Conservation (phyloP, 1,284 basidiomycete genomes). For the Clitocybe nebularis region DNA sequence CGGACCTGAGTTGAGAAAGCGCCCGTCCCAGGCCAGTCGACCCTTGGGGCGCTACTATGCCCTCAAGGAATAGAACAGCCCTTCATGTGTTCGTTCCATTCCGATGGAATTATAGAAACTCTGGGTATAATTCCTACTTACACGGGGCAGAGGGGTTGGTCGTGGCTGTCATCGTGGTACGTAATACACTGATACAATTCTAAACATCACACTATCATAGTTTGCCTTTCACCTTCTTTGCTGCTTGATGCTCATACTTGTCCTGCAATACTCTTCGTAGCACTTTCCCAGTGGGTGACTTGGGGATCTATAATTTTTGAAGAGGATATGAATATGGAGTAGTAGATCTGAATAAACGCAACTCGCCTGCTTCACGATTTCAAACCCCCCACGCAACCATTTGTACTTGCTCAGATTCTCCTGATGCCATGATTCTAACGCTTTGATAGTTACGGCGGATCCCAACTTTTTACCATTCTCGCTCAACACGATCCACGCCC, state of each 20-base stretch:
- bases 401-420: conserved; percentile 66
- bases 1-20: too few relatives aligned
- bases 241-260: conserved; percentile 38
- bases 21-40: too few relatives aligned
- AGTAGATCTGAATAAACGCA: neutral
- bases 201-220: too few relatives aligned
- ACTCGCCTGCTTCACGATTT: conserved; percentile 56
- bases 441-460: conserved; percentile 34
- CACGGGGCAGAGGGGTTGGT: too few relatives aligned
- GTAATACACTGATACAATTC: too few relatives aligned
- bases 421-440: conserved; percentile 56
- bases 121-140: too few relatives aligned
- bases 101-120: too few relatives aligned
- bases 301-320: conserved; percentile 53
- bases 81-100: too few relatives aligned
- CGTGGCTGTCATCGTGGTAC: too few relatives aligned
- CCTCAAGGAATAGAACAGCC: too few relatives aligned
- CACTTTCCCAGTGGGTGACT: conserved; percentile 67
- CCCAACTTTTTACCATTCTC: conserved; percentile 45
- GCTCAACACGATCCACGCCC: conserved; percentile 72
- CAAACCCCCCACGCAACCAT: conserved; percentile 66
- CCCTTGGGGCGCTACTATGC: too few relatives aligned
- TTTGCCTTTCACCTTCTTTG: conserved; percentile 28
- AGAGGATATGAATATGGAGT: too few relatives aligned
- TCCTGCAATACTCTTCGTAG: conserved; percentile 57